Evolutionary conservation across 495 filamentous ascomycete genomes (phyloP), one percentile per base, ranked within the genome.

Genomic region (Xylaria grammica): DNA sequence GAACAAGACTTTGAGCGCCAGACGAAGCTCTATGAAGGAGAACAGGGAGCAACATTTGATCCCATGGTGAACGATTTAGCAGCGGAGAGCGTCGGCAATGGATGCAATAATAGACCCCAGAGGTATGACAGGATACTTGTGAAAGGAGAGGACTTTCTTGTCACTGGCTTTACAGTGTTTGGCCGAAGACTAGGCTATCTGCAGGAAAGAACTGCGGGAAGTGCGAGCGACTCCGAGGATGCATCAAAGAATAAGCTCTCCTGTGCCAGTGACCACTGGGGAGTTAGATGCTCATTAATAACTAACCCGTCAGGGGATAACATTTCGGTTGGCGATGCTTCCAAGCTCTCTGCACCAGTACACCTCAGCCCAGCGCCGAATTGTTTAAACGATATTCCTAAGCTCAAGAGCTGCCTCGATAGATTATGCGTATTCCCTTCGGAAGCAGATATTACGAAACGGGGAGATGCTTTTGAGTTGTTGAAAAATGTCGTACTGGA

Each of bases 241-340:
- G 1, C 22, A 27, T 3, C 36, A 20, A 54, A 27, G 49, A 48
- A 19, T 38, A 56, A 58, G 32, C 32, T 61, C 13, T 67, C 63
- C 27, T 81, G 78, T 65, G 82, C 78, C 0, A 87, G 85, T 59
- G 84, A 86, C 64, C 85, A 88, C 65, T 86, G 82, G 80, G 85
- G 85, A 2, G 71, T 87, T 19, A 68, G 79, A 44, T 80, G 80
- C 45, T 67, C 74, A 13, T 56, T 87, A 29, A 72, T 67, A 17
- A 63, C 78, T 19, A 61, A 55, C 8, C 26, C 34, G 3, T 52
- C 24, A 0, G 63, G 63, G 11, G 67, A 52, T 13, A 46, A 61
- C 15, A n/a, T 44, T 17, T 10, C 60, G 17, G 65, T 66, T 2
- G 54, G 61, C n/a, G 67, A 75, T 30, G 44, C 54, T 9, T 50